Base-by-base conservation (phyloP, 768 basidiomycete species). In the Leccinum subgranulosum region DNA sequence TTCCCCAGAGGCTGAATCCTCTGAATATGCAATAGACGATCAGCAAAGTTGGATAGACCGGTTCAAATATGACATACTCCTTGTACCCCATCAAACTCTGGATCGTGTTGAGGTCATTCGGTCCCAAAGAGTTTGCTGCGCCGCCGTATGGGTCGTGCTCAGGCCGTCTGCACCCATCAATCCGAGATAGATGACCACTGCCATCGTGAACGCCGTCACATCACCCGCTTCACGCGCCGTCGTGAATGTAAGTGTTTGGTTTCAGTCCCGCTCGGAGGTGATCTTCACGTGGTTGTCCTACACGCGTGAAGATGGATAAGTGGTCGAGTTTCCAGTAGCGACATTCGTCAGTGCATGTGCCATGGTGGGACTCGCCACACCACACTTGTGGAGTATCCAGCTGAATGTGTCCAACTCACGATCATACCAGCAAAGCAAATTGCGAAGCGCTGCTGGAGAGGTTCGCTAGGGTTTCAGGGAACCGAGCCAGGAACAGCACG, bases 221-320 rank as follows among this genome's bases (percentile, higher is more conserved):
- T n/a, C n/a, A n/a, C n/a, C n/a, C n/a, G n/a, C n/a, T n/a, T n/a
- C n/a, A n/a, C n/a, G n/a, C n/a, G n/a, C n/a, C n/a, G n/a, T n/a
- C n/a, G n/a, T n/a, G n/a, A n/a, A n/a, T n/a, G n/a, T n/a, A n/a
- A n/a, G n/a, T n/a, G n/a, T n/a, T 46, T 12, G 68, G 48, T 17
- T 64, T 54, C 29, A 69, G 68, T 9, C 62, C 68, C n/a, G n/a
- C n/a, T n/a, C n/a, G n/a, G n/a, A n/a, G 6, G 68, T 68, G 41
- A 69, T 31, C 46, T 60, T 69, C 25, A 69, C 68, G 39, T 69
- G 68, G 52, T 69, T 69, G 49, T 69, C 59, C 21, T 60, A 69
- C 23, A 70, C 68, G 41, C 68, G 64, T 4, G 68, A 69, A 14
- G 56, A 54, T 14, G 68, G 62, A 50, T 67, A 69, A 6, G 68